A percentile compares a stretch with the other conserved stretches of the same genome.
Evolutionary conservation across 2,329 filamentous ascomycete species (phyloP).

Genomic region (Diaporthe humulicola): DNA sequence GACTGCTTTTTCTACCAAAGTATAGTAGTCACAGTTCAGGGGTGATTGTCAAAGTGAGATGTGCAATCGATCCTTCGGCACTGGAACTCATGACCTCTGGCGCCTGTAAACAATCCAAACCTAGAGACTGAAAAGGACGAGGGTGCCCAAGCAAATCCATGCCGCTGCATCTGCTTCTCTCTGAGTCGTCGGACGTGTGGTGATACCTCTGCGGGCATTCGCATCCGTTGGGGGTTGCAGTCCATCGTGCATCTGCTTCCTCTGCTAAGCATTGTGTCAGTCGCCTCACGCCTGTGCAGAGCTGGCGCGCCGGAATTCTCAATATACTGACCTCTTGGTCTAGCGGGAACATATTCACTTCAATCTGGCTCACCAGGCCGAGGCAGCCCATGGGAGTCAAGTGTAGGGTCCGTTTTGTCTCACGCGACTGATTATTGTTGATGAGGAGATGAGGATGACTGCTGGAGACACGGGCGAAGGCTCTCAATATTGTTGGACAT

Average conservation of each 20-base stretch:
- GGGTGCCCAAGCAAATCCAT: neutral
- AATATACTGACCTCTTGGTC: neutral
- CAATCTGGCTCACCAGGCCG: too few relatives aligned
- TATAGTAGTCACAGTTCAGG: neutral
- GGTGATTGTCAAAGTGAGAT: neutral
- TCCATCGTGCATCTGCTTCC: neutral
- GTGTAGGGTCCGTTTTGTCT: too few relatives aligned
- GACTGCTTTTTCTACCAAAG: neutral
- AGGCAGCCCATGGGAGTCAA: neutral
- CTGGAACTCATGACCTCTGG: neutral
- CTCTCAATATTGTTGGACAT: neutral
- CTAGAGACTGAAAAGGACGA: neutral
- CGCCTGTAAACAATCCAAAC: neutral
- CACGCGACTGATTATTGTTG: neutral
- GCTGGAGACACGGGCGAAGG: neutral
- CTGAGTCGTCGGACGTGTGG: neutral
- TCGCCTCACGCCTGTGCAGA: fast-evolving
- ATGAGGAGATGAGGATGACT: neutral
- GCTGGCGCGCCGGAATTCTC: too few relatives aligned
- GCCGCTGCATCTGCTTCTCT: neutral
- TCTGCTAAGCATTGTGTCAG: neutral
- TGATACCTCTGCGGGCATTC: neutral
- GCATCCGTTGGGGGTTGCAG: neutral
- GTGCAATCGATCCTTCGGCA: too few relatives aligned
- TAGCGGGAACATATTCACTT: too few relatives aligned